phyloP scores from a whole-genome alignment of 2,329 filamentous ascomycete species.

The Cladosporium austrohemisphaericum region DNA sequence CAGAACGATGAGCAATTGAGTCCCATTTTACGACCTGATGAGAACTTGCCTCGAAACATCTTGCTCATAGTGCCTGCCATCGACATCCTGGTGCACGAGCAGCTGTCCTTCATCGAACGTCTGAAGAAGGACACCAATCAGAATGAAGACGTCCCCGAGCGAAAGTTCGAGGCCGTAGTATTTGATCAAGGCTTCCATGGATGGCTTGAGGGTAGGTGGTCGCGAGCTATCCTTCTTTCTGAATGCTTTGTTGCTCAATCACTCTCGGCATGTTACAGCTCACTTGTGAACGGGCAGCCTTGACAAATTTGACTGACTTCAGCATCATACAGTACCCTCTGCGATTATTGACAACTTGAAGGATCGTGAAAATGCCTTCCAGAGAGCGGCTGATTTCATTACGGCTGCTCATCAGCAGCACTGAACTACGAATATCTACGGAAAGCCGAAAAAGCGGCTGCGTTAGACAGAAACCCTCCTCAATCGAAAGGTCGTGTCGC shows the following conservation, averaged over 20 bases:
- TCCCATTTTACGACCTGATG: conserved; percentile 34
- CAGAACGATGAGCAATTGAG: conserved; percentile 36
- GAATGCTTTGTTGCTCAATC: background rate
- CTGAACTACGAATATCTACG: background rate
- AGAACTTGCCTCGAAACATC: conserved; percentile 38
- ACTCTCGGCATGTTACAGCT: too few species aligned
- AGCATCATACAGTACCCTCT: background rate
- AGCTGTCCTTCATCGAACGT: conserved; percentile 38
- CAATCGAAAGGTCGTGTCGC: too few species aligned
- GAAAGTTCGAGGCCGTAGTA: conserved; percentile 27
- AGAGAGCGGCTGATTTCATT: background rate
- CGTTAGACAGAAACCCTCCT: too few species aligned
- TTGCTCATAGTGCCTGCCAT: conserved; percentile 40
- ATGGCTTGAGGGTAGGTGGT: conserved; percentile 24
- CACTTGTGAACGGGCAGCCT: too few species aligned
- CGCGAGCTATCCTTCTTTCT: background rate
- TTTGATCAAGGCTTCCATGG: conserved; percentile 33
- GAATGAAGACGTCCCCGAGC: conserved; percentile 18
- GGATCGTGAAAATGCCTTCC: background rate
- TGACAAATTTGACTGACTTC: background rate
- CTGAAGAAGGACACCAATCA: conserved; percentile 30
- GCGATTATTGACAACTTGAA: background rate
- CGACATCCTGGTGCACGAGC: conserved; percentile 43
- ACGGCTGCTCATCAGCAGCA: background rate
- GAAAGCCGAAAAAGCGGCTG: too few species aligned